Conservation (phyloP, 1,139 yeast genomes). For the Geotrichum citri-aurantii region DNA sequence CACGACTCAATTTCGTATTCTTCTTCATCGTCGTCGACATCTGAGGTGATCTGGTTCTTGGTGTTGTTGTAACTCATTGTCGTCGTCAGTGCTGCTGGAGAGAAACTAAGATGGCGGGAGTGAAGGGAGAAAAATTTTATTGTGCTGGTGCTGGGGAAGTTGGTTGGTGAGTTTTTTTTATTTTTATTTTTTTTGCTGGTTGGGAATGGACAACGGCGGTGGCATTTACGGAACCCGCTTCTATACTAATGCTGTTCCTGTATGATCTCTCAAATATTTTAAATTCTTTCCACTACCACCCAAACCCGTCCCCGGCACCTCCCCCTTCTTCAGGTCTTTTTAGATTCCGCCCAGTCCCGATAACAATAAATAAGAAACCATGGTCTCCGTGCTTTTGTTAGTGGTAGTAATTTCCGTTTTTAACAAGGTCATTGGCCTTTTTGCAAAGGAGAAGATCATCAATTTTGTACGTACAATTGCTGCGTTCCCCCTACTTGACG, state of each 20-base stretch:
- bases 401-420: slow-evolving; percentile 29
- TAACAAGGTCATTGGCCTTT: slow-evolving; percentile 21
- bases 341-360: too few relatives aligned
- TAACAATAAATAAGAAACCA: not conserved
- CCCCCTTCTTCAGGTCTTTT: too few relatives aligned
- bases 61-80: not conserved
- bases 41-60: not conserved
- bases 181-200: too few relatives aligned
- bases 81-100: not conserved
- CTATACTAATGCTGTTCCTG: too few relatives aligned
- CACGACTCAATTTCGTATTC: slow-evolving; percentile 49
- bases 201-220: not conserved
- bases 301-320: too few relatives aligned
- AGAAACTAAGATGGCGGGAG: not conserved
- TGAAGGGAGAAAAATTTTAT: not conserved
- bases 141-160: not conserved
- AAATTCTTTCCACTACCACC: not conserved
- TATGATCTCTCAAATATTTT: too few relatives aligned
- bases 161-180: too few relatives aligned
- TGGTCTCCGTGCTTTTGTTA: slow-evolving; percentile 22
- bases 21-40: slow-evolving; percentile 12
- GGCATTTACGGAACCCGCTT: not conserved
- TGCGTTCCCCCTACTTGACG: not conserved
- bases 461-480: slow-evolving; percentile 21
- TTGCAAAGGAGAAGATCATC: slow-evolving; percentile 30